Evolutionary conservation across 2,329 filamentous ascomycete genomes (phyloP).

Genomic region (Cytospora paraplurivora): DNA sequence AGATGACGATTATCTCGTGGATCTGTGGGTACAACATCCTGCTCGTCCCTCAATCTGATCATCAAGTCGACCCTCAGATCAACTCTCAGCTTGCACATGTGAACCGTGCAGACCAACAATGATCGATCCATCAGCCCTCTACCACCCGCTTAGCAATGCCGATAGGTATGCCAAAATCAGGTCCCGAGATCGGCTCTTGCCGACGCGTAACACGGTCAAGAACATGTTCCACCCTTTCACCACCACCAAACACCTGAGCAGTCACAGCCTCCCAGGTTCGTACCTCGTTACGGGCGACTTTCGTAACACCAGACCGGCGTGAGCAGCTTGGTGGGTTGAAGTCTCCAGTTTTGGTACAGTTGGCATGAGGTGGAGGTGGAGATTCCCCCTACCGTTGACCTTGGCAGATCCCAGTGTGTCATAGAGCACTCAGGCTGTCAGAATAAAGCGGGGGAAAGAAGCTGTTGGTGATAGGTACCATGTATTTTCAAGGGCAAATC

Average conservation of each 20-base stretch:
- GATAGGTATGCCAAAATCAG: neutral
- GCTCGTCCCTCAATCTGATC: neutral
- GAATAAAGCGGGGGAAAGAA: neutral
- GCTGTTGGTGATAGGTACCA: too few species aligned
- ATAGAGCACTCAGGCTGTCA: neutral
- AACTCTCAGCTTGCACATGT: neutral
- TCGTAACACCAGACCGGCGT: neutral
- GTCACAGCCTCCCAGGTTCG: too few species aligned
- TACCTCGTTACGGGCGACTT: neutral
- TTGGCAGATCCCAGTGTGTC: neutral
- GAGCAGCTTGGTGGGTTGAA: neutral
- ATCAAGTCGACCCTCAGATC: neutral
- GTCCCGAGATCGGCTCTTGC: neutral
- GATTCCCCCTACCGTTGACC: neutral
- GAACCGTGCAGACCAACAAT: neutral
- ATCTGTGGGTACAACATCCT: neutral
- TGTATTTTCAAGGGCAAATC: too few species aligned
- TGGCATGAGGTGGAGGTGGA: neutral
- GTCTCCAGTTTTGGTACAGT: neutral
- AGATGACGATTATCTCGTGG: conserved; percentile 1
- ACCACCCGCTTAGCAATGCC: too few species aligned
- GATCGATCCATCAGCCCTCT: too few species aligned
- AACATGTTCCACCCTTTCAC: too few species aligned
- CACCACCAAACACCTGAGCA: too few species aligned
- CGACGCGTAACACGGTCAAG: too few species aligned